Percentiles rank a stretch among this genome's conserved stretches.
Evolutionary conservation across 78 protist genomes (phyloP).

Genomic region (Protostelium mycophagum): DNA sequence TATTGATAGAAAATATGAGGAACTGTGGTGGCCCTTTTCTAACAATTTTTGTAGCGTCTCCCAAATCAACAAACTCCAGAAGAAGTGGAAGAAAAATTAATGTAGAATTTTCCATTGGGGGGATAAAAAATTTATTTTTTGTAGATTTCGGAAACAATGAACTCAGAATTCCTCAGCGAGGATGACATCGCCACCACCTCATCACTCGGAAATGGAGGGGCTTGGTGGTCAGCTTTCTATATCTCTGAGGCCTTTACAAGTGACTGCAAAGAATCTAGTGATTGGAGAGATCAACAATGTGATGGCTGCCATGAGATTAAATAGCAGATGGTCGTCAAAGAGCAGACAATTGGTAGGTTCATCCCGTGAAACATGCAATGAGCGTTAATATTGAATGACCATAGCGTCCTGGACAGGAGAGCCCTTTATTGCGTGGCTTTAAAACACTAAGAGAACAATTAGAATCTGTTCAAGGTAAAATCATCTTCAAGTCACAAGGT

Average conservation of each 20-base stretch:
- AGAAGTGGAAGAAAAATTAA: too few species aligned
- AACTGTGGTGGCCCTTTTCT: too few species aligned
- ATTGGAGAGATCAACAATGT: background rate
- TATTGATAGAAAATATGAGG: too few species aligned
- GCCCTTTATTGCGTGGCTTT: background rate
- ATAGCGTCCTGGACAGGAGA: background rate
- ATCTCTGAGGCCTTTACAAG: background rate
- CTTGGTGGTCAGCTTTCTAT: background rate
- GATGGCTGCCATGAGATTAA: background rate
- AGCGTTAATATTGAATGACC: background rate
- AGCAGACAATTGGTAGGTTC: background rate
- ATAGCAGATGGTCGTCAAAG: background rate
- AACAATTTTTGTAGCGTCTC: too few species aligned
- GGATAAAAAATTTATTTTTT: too few species aligned
- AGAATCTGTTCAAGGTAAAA: background rate
- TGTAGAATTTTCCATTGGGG: too few species aligned
- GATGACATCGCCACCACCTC: background rate
- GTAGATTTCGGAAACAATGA: too few species aligned
- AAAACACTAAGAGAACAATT: background rate
- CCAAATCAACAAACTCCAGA: too few species aligned
- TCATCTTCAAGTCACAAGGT: background rate
- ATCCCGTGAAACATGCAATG: background rate
- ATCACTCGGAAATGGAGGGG: too few species aligned
- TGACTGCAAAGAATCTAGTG: background rate
- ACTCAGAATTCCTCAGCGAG: too few species aligned